Base-by-base conservation (phyloP, 495 filamentous ascomycete genomes). In the Penicillium riverlandense region DNA sequence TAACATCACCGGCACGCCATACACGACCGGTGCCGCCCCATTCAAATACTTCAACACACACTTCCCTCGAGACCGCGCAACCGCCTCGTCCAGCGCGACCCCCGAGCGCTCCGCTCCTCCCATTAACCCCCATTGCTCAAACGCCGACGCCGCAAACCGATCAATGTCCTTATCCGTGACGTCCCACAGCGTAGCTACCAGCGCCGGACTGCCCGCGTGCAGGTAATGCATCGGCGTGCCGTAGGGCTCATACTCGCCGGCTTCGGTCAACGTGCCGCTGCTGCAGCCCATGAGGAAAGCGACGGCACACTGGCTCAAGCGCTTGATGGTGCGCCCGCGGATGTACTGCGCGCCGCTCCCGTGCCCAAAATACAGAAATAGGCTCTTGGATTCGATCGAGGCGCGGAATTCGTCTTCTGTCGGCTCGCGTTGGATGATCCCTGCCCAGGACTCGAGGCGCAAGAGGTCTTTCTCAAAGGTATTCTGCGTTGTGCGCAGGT, bases 91-190 rank as follows among this genome's bases (percentile, higher is more conserved):
- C 45, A 98, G 63, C 28, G 69, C 62, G 36, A 65, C 44, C 63
- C 2, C 46, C 45, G 11, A 35, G 43, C 36, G 53, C 54, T 35
- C 41, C 57, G 40, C 42, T 22, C 4, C 22, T 22, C 22, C 52
- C 27, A 88, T 66, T 2, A 98, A 58, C 11, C 92, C 92, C 92
- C 92, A 98, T 43, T 81, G 76, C 58, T 90, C 83, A 39, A 95
- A 82, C 3, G 84, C 68, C 11, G 76, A 68, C 15, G 79, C 78
- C 0, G 88, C 82, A 58, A 96, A 95, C 31, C 90, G 83, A 69
- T 98, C 92, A 53, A 95, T 92, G 59, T 98, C 92, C 50, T 85
- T 84, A 54, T 98, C 92, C 10, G 94, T 98, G 14, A 98, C 92
- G 63, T 98, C 92, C 92, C 92, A 98, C 31, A 98, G 71, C 5